Base-by-base conservation (phyloP, 1,139 yeast genomes). In the Blastobotrys proliferans region DNA sequence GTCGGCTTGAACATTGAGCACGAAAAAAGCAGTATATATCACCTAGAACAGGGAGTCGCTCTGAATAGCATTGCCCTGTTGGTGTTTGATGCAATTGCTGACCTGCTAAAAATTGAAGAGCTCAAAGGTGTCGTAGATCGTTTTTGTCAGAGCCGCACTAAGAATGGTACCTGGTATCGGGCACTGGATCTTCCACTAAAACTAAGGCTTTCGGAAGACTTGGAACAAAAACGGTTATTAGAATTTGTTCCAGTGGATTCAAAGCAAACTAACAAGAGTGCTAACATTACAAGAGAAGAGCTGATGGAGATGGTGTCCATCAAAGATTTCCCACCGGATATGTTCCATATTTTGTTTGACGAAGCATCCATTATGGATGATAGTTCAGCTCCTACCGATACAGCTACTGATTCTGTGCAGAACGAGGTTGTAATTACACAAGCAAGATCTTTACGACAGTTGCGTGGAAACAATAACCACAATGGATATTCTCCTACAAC, bases 41-140 rank as follows among this genome's bases (percentile, higher is more conserved):
- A 49, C 1, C 43, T 49, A 20, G 51, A 48, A 28, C 60, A 56
- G 36, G 58, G 56, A 1, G 43, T 50, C 8, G 54, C 52, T 4
- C 39, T 55, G 16, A 40, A 53, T 8, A 45, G 54, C 27, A 43
- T 58, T 10, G 40, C 54, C 6, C 48, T 53, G 6, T 55, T 58
- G 3, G 35, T 53, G 4, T 40, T 60, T 17, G 45, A 49, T 19
- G 51, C 51, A 2, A 44, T 57, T n/a, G 56, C 56, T 6, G 39
- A 44, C 2, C 41, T 42, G 6, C 27, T 52, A 3, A 44, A 47
- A 8, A 46, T 51, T n/a, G 44, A 41, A 8, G 45, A 41, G 14
- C 46, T 57, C 10, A 43, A 43, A 0, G 29, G 35, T 6, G 29
- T 26, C 9, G 47, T 53, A n/a, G 41, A 46, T 17, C 35, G 42